Conservation (phyloP, 1,284 basidiomycete genomes). For the Anthracocystis panici-leucophaei region DNA sequence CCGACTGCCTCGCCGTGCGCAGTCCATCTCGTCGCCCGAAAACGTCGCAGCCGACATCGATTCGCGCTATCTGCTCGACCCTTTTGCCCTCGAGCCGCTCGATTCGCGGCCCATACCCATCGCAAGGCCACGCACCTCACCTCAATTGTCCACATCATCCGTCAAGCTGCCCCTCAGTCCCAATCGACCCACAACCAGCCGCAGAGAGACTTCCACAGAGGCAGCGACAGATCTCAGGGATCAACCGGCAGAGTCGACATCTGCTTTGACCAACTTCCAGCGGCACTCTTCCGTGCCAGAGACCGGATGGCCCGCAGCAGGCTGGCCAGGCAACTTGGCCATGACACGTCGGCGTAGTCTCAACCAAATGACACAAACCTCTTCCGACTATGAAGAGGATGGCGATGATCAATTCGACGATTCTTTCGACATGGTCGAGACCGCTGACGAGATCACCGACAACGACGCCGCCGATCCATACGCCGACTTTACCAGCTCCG, state of each 20-base stretch:
- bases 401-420: slow-evolving; percentile 31
- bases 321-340: slow-evolving; percentile 33
- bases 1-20: slow-evolving; percentile 30
- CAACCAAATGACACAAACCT: slow-evolving; percentile 30
- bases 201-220: neutral
- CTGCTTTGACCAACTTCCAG: slow-evolving; percentile 20
- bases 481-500: slow-evolving; percentile 27
- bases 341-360: slow-evolving; percentile 46
- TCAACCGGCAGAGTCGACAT: slow-evolving; percentile 6
- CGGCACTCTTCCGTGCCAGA: slow-evolving; percentile 52
- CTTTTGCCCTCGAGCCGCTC: slow-evolving; percentile 35
- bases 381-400: slow-evolving; percentile 49
- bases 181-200: neutral
- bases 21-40: slow-evolving; percentile 44
- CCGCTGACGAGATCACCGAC: slow-evolving; percentile 14
- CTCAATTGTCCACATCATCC: slow-evolving; percentile 9
- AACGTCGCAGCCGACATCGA: slow-evolving; percentile 34
- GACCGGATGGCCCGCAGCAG: slow-evolving; percentile 33
- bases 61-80: slow-evolving; percentile 25
- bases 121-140: slow-evolving; percentile 14
- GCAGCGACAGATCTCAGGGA: neutral
- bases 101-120: slow-evolving; percentile 44
- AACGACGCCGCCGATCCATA: slow-evolving; percentile 23
- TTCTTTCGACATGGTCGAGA: slow-evolving; percentile 25
- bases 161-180: slow-evolving; percentile 11